A percentile compares a stretch with the other conserved stretches of the same genome.
These are phyloP conservation scores for Rhazya stricta DNA, from an alignment of 257 asterid genomes.

Conservation along the genomic window DNA sequence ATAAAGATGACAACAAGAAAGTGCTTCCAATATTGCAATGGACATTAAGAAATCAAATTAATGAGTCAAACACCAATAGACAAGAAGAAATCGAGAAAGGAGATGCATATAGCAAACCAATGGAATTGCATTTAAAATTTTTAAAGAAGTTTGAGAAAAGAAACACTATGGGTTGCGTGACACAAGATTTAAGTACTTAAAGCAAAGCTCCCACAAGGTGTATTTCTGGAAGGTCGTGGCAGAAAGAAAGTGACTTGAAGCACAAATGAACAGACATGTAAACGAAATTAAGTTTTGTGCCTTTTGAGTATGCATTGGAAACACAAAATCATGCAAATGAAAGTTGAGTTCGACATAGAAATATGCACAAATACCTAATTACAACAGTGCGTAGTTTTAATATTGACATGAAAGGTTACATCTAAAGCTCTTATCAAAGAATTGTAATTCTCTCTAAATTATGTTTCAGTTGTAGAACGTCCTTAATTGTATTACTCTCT, in stretches of 20 bases:
- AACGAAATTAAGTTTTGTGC: background rate
- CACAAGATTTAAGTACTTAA: background rate
- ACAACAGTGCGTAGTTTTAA: background rate
- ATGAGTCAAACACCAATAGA: slow-evolving; percentile 3
- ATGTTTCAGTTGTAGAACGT: background rate
- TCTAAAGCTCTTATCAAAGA: background rate
- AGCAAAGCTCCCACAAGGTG: background rate
- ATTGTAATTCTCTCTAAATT: background rate
- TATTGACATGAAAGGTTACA: background rate
- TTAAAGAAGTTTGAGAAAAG: no score
- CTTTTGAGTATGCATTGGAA: background rate
- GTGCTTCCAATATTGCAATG: background rate
- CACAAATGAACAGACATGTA: background rate
- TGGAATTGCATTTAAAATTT: background rate
- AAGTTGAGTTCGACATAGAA: background rate
- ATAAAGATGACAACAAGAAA: slow-evolving; percentile 12
- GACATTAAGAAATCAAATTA: background rate
- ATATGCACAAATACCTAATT: background rate
- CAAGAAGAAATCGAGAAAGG: background rate
- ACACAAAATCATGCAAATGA: background rate
- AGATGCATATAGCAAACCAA: background rate
- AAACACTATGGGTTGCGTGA: background rate
- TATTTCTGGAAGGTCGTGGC: background rate
- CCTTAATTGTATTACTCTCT: background rate
- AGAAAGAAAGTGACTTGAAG: background rate